Percentiles rank a stretch among this genome's conserved stretches.
Evolutionary conservation across 768 basidiomycete species (phyloP).

Genomic region (Leccinum olivaceopallidum): DNA sequence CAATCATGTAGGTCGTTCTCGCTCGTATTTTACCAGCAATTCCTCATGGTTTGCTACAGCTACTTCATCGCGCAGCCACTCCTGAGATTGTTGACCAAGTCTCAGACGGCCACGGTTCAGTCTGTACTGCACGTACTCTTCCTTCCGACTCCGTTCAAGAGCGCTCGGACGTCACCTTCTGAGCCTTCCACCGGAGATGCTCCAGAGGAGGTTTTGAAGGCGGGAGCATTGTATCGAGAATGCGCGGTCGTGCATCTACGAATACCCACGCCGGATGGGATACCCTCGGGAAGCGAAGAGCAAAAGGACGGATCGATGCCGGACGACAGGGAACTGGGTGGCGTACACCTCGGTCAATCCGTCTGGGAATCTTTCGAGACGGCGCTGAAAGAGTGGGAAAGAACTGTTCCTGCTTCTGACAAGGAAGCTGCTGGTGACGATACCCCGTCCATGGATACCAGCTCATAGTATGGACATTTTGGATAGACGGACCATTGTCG

Average conservation of each 20-base stretch:
- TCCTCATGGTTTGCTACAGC: conserved; percentile 37
- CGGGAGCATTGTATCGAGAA: conserved; percentile 76
- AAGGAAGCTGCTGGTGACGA: conserved; percentile 23
- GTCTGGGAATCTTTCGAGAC: conserved; percentile 80
- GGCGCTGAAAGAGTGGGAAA: conserved; percentile 68
- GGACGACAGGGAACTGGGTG: conserved; percentile 73
- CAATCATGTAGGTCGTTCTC: conserved; percentile 47
- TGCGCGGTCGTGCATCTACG: conserved; percentile 61
- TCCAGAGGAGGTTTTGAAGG: conserved; percentile 68
- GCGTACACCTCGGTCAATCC: conserved; percentile 62
- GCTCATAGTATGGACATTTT: conserved; percentile 13
- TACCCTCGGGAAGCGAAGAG: conserved; percentile 26
- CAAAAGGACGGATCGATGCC: conserved; percentile 38
- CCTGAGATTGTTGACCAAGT: conserved; percentile 68
- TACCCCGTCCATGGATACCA: conserved; percentile 27
- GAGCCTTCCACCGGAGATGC: conserved; percentile 14
- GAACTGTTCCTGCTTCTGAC: conserved; percentile 25
- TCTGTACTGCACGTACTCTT: conserved; percentile 80
- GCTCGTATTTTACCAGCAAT: neutral
- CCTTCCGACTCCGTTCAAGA: conserved; percentile 77
- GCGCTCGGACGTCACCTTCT: conserved; percentile 31
- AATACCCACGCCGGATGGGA: conserved; percentile 33
- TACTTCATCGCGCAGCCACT: conserved; percentile 70
- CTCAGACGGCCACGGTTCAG: conserved; percentile 63
- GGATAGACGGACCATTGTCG: neutral